Evolutionary conservation across 371 early-diverging fungal species (phyloP), one percentile per base, ranked within the genome.

Genomic region (Neoconidiobolus thromboides): DNA sequence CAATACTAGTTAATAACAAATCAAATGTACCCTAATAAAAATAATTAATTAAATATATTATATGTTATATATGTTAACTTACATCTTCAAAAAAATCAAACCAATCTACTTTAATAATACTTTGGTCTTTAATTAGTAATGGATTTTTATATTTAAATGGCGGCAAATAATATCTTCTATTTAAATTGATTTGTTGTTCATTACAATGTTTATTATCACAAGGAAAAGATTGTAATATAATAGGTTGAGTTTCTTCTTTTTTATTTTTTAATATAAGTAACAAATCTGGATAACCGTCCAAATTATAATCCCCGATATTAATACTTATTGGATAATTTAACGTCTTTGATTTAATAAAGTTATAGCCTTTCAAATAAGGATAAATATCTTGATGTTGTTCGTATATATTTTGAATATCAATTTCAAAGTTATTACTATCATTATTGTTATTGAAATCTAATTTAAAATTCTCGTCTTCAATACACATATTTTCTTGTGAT

Each of bases 231-330:
- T 76, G 26, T 26, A 26, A 26, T 26, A 26, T 26, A 26, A 26
- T 26, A 26, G 26, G 26, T 26, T 26, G 26, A 26, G 26, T 26
- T 26, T 26, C 26, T 26, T 26, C 26, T 26, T 72, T 1, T 82
- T 77, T 41, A 75, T 71, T 41, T 81, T 62, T 49, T 12, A 59
- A 42, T 7, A 42, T 47, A 0, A 92, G 73, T 36, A 93, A 62
- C 3, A 80, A 55, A 69, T 95, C 96, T 0, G 94, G 91, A 66
- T 87, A 92, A 5, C 94, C 93, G 69, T 95, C 96, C 61, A 87
- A 69, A 62, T 93, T 86, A 57, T 81, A 83, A 62, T 95, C 96
- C 10, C 89, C 92, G 60, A 68, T 53, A 61, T 63, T 61, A 6
- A 69, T 55, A 10, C 60, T 26, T n/a, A 48, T 5, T 26, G 26